Evolutionary conservation across 805 yeast species (phyloP), one percentile per base, ranked within the genome.

Genomic region (Starmera dryadoides): DNA sequence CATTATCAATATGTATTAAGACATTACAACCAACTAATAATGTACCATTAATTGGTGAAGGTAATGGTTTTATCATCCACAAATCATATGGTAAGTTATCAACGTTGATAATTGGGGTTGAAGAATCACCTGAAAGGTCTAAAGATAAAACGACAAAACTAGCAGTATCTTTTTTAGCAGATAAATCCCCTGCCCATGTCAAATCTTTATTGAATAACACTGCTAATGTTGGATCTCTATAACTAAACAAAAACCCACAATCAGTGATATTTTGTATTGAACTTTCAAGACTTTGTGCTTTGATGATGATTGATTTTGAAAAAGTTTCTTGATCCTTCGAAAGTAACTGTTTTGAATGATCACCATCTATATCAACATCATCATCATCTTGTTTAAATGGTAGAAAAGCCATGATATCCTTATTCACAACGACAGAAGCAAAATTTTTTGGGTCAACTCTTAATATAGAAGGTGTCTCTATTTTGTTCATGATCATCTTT

Each of bases 181-280:
- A 70, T 26, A 82, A 60, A 38, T 75, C 70, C 0, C 96, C 96
- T 0, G 94, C 79, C 95, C 96, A 86, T 0, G 88, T 77, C 16
- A 73, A 67, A 15, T 61, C 63, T 25, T 77, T 75, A 38, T 78
- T 73, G 45, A 64, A 75, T 21, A 87, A 55, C 4, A 87, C 68
- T 0, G 83, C 91, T 17, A 87, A 48, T 0, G 97, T 89, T 0
- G 97, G 95, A 42, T 82, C 93, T 46, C 82, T 65, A 53, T 86
- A 91, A 40, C 81, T 81, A 52, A 78, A 60, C 30, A 91, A 59
- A 55, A 85, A 89, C 36, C 76, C 77, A 48, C 81, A 69, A 53
- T 86, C 95, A 2, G 82, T 65, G 14, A 93, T 75, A 44, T 79
- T 77, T 17, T 67, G 60, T 34, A 88, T 68, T 4, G 74, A 67